Evolutionary conservation across 2,329 filamentous ascomycete genomes (phyloP).

Genomic region (Fusarium nodosum): DNA sequence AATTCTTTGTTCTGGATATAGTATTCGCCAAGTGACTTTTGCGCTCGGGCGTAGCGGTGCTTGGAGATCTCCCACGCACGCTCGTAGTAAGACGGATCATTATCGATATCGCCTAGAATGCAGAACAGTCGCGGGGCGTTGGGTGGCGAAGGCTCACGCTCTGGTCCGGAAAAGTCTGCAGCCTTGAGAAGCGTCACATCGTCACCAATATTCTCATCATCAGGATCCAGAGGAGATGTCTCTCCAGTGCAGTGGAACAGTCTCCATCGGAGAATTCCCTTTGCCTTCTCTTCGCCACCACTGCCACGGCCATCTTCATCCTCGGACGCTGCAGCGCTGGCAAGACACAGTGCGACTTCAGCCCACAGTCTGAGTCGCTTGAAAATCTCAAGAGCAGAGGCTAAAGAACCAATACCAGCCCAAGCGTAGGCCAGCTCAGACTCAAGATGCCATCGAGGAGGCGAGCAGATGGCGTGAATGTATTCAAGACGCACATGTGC

Average conservation of each 20-base stretch:
- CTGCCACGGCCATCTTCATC: conserved; percentile 67
- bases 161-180: conserved; percentile 70
- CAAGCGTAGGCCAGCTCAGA: conserved; percentile 94
- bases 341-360: conserved; percentile 91
- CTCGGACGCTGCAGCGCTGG: conserved; percentile 70
- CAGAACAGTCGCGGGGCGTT: conserved; percentile 92
- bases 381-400: conserved; percentile 95
- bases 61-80: conserved; percentile 90
- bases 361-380: conserved; percentile 94
- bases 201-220: conserved; percentile 63
- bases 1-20: conserved; percentile 77
- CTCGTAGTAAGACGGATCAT: conserved; percentile 80
- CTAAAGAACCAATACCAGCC: conserved; percentile 87
- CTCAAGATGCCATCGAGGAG: conserved; percentile 93
- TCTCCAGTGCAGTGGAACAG: conserved; percentile 76
- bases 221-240: conserved; percentile 55
- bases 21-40: conserved; percentile 86
- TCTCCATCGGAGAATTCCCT: conserved; percentile 79
- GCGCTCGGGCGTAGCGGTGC: conserved; percentile 84
- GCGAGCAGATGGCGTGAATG: conserved; percentile 85
- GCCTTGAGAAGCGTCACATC: conserved; percentile 70
- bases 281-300: conserved; percentile 82
- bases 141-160: conserved; percentile 76
- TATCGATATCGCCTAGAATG: conserved; percentile 91
- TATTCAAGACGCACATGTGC: conserved; percentile 83